These are phyloP conservation scores for Spinellus fusiger DNA, from an alignment of 192 early-diverging fungal genomes.

Conservation along the genomic window DNA sequence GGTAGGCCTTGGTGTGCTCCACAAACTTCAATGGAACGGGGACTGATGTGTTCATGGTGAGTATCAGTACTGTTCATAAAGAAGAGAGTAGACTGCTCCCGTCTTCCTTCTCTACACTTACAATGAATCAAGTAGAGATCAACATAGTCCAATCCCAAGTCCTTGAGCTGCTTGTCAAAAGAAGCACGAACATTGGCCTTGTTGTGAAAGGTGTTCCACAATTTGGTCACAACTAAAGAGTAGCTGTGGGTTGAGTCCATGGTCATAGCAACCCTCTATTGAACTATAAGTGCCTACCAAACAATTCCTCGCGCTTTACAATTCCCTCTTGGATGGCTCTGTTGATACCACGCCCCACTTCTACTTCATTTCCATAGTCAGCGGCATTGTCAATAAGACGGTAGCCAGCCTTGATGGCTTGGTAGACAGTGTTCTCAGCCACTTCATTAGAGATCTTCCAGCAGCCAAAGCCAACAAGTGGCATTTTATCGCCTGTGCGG, in stretches of 20 bases:
- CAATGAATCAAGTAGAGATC: slow-evolving; percentile 72
- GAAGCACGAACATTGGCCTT: slow-evolving; percentile 47
- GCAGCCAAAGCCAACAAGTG: slow-evolving; percentile 45
- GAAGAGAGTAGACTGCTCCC: neutral
- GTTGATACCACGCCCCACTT: slow-evolving; percentile 54
- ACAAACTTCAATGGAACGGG: slow-evolving; percentile 49
- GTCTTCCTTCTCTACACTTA: slow-evolving; percentile 8
- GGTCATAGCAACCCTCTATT: neutral
- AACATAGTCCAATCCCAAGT: slow-evolving; percentile 50
- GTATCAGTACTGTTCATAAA: neutral
- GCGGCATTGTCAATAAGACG: slow-evolving; percentile 48
- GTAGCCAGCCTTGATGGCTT: slow-evolving; percentile 32
- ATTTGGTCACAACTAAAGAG: slow-evolving; percentile 34
- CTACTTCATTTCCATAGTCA: slow-evolving; percentile 59
- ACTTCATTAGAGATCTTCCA: slow-evolving; percentile 44
- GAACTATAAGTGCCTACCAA: slow-evolving; percentile 11
- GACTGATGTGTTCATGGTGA: slow-evolving; percentile 14
- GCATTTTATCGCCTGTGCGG: slow-evolving; percentile 45
- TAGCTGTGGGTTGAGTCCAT: neutral
- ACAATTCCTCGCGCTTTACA: slow-evolving; percentile 50
- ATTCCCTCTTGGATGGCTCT: slow-evolving; percentile 43
- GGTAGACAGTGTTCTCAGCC: slow-evolving; percentile 36
- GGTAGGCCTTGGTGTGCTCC: slow-evolving; percentile 32
- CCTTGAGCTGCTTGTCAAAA: slow-evolving; percentile 45
- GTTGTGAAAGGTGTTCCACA: slow-evolving; percentile 63